Conservation (phyloP, 163 green algal species). For the Chlamydomonas reinhardtii region DNA sequence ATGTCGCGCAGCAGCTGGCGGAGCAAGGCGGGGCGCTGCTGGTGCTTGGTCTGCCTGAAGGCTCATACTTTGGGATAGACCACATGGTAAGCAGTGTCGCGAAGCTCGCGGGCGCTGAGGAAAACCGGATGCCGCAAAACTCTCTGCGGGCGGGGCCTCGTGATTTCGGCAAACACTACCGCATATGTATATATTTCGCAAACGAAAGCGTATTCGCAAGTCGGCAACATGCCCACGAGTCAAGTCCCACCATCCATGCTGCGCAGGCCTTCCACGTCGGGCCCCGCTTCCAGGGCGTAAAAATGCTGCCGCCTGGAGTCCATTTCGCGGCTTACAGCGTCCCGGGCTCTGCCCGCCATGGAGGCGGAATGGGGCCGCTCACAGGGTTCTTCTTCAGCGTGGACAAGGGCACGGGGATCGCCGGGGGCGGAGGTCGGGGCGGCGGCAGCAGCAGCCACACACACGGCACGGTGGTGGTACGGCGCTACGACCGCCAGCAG, state of each 20-base stretch:
- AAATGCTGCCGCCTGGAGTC: constrained; percentile 90
- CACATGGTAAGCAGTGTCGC: constrained; percentile 14
- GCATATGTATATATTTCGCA: too few species aligned
- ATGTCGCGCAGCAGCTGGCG: constrained; percentile 36
- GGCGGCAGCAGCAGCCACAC: neutral
- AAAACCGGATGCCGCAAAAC: neutral
- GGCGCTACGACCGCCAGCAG: constrained; percentile 9
- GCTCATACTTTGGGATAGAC: constrained; percentile 45
- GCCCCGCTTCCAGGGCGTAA: constrained; percentile 89
- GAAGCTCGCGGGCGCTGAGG: too few species aligned
- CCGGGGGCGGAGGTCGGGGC: neutral
- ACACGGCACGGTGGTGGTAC: neutral
- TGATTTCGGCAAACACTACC: too few species aligned
- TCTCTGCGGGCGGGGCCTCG: too few species aligned
- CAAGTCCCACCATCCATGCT: too few species aligned
- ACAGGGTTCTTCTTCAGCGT: constrained; percentile 45
- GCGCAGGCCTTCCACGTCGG: constrained; percentile 83
- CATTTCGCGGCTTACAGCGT: constrained; percentile 81
- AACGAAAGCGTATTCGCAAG: too few species aligned
- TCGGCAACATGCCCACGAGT: too few species aligned
- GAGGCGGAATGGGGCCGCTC: constrained; percentile 14
- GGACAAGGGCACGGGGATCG: neutral
- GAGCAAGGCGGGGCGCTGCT: constrained; percentile 27
- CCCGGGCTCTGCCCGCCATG: neutral
- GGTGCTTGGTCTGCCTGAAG: constrained; percentile 22